Base-by-base conservation (phyloP, 2,329 filamentous ascomycete species). In the Nigrograna mackinnonii region DNA sequence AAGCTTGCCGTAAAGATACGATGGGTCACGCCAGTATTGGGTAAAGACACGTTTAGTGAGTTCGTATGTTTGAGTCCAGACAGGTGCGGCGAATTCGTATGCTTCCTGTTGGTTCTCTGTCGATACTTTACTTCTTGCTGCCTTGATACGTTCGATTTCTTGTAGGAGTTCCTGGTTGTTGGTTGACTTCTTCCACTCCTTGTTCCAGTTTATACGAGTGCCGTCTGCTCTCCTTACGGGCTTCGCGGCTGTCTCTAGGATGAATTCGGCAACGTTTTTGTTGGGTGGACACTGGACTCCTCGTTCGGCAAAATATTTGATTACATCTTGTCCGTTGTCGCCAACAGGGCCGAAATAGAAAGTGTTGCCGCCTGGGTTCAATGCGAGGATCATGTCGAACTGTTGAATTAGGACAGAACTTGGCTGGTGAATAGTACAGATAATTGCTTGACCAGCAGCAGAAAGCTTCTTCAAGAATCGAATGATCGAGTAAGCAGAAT, bases 341-440 rank as follows among this genome's bases (percentile, higher is more conserved):
- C 86, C 86, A 11, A 89, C 80, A 0, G 83, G 79, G 0, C 86
- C 86, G 44, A 89, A 89, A 66, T 89, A 90, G 66, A 87, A 86
- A 0, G 82, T 84, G 58, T 86, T 85, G 16, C 84, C 85, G 13
- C 83, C 84, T 0, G 79, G 83, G 54, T 85, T 85, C 22, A 89
- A 73, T 2, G 83, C 82, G 1, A 89, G 75, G 14, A 89, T 81
- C 78, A 86, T 86, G 61, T 89, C 85, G 65, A 89, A 89, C 57
- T 88, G 78, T 57, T 87, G 79, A 43, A 88, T 83, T 2, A 89
- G 72, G 45, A 86, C 77, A 2, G 82, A 84, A 2, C 81, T 85
- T 4, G 85, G 85, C 57, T 89, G 85, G 57, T 89, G 85, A 40
- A 89, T 88, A 0, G 85, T 89, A 66, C 85, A 88, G 39, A 89